Conservation (phyloP, 1,139 yeast genomes). For the Taphrina flavorubra region DNA sequence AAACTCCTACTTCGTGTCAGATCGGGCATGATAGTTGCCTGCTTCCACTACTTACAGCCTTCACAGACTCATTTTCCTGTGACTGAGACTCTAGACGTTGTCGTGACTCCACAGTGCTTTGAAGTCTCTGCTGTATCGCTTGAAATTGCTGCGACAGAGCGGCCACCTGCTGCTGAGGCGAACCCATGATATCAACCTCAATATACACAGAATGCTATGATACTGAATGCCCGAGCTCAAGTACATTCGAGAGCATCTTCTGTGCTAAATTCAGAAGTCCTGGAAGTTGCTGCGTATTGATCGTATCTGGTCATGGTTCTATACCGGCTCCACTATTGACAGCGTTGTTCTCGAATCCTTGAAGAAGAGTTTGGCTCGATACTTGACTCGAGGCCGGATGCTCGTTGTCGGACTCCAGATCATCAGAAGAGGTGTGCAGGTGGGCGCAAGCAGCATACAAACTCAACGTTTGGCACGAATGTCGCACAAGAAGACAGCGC, state of each 20-base stretch:
- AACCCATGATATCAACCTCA: neutral
- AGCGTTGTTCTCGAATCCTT: neutral
- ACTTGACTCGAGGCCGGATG: neutral
- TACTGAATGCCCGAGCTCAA: too few species aligned
- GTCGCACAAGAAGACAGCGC: neutral
- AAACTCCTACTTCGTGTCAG: constrained; percentile 59
- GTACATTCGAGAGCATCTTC: too few species aligned
- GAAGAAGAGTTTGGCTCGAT: too few species aligned
- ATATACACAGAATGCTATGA: neutral
- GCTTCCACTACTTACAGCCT: constrained; percentile 52
- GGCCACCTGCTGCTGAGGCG: constrained; percentile 23
- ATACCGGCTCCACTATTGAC: neutral
- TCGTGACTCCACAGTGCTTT: constrained; percentile 53
- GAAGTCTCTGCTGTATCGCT: constrained; percentile 18
- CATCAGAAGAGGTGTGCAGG: neutral
- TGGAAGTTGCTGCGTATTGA: neutral
- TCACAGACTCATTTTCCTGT: constrained; percentile 92
- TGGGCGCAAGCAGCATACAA: neutral
- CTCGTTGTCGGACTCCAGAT: neutral
- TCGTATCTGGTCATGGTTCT: neutral
- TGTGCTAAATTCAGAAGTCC: too few species aligned
- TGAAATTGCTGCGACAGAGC: constrained; percentile 22
- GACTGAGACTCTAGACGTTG: constrained; percentile 67
- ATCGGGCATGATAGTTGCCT: neutral
- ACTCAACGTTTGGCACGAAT: neutral